Conservation (phyloP, 1,139 yeast genomes). For the Magnusiomyces suaveolens region DNA sequence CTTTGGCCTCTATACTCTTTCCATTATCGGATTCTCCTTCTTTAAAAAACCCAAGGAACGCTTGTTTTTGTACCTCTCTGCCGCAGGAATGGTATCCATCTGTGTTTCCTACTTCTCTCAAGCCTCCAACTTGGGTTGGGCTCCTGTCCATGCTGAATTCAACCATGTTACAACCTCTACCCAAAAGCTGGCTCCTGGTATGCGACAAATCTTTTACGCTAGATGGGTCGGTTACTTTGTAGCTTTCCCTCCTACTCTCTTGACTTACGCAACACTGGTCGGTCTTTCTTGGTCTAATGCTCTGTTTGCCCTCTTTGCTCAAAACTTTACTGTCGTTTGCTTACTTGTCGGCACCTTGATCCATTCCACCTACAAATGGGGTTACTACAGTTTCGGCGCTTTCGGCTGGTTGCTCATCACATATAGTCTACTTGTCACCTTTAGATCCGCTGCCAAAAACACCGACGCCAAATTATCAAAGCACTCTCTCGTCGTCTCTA, state of each 20-base stretch:
- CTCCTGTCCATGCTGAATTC: constrained; percentile 47
- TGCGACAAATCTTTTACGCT: constrained; percentile 57
- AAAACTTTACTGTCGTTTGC: constrained; percentile 45
- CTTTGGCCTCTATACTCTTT: constrained; percentile 38
- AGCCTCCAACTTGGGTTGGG: constrained; percentile 61
- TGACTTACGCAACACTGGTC: constrained; percentile 41
- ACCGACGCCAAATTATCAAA: constrained; percentile 12
- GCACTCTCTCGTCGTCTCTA: constrained; percentile 8
- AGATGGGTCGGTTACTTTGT: constrained; percentile 62
- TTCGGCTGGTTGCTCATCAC: constrained; percentile 24
- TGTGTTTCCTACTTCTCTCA: constrained; percentile 49
- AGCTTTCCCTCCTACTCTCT: constrained; percentile 47
- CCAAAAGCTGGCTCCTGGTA: constrained; percentile 32
- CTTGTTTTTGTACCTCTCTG: constrained; percentile 40
- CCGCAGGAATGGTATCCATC: constrained; percentile 39
- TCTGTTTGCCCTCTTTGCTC: constrained; percentile 36
- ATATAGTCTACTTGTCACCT: constrained; percentile 20
- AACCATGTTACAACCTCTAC: constrained; percentile 39
- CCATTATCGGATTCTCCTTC: constrained; percentile 33
- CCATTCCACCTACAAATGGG: constrained; percentile 56
- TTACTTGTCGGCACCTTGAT: constrained; percentile 48
- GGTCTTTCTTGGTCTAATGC: constrained; percentile 35
- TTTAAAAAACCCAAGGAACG: constrained; percentile 36
- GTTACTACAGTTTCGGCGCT: constrained; percentile 41
- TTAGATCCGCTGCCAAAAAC: constrained; percentile 18